Conservation (phyloP, 805 yeast species). For the Sugiyamaella lignohabitans region DNA sequence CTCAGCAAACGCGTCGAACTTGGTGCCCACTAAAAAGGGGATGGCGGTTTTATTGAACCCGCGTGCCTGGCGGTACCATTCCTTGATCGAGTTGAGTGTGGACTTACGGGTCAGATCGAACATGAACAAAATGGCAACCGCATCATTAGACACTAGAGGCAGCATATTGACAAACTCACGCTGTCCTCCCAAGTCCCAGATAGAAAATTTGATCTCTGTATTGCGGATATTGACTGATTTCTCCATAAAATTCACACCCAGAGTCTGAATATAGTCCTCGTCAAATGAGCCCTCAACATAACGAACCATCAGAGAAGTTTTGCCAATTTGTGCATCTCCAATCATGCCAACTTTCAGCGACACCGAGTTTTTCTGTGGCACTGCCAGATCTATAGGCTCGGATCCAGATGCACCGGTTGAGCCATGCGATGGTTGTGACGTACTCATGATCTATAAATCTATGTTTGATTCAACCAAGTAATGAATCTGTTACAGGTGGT, state of each 20-base stretch:
- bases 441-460: neutral
- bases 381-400: constrained; percentile 25
- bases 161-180: constrained; percentile 92
- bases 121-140: constrained; percentile 84
- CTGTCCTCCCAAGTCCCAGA: constrained; percentile 97
- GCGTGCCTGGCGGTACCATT: constrained; percentile 90
- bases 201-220: constrained; percentile 82
- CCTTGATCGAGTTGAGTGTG: constrained; percentile 80
- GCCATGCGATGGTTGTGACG: no score
- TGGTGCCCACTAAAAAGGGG: constrained; percentile 88
- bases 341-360: constrained; percentile 78
- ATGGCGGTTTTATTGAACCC: constrained; percentile 87
- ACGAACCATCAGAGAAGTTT: constrained; percentile 92
- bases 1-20: constrained; percentile 80
- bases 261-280: constrained; percentile 85
- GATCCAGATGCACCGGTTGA: no score
- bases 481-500: neutral
- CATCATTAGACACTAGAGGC: constrained; percentile 85
- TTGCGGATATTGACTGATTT: constrained; percentile 75
- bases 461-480: neutral
- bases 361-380: constrained; percentile 26
- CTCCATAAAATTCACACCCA: constrained; percentile 95
- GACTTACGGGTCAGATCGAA: constrained; percentile 84
- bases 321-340: constrained; percentile 95
- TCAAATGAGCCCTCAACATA: constrained; percentile 94